These are phyloP conservation scores for Cyclocybe cylindracea DNA, from an alignment of 768 basidiomycete species.

Conservation along the genomic window DNA sequence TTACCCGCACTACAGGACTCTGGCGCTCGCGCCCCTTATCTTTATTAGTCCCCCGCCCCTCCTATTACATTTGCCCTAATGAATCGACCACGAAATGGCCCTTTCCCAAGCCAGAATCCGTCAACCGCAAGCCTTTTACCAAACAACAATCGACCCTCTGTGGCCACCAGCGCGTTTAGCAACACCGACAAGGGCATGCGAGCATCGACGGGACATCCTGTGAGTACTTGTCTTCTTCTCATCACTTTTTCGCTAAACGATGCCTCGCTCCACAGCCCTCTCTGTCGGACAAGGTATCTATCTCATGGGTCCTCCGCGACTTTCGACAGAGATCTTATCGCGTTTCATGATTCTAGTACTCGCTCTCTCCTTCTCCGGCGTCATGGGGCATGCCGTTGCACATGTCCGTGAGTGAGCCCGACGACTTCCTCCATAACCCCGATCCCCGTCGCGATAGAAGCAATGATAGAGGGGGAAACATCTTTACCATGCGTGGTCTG, in stretches of 20 bases:
- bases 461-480: slow-evolving; percentile 53
- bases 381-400: slow-evolving; percentile 50
- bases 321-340: neutral
- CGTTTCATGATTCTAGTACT: slow-evolving; percentile 25
- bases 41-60: neutral
- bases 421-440: slow-evolving; percentile 66
- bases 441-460: slow-evolving; percentile 55
- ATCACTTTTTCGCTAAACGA: neutral
- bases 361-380: slow-evolving; percentile 43
- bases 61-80: slow-evolving; percentile 1
- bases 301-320: neutral
- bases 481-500: slow-evolving; percentile 64
- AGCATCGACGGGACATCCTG: slow-evolving; percentile 13
- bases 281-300: slow-evolving; percentile 30
- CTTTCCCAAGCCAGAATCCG: slow-evolving; percentile 3
- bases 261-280: slow-evolving; percentile 20
- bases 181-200: slow-evolving; percentile 2
- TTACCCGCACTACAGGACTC: neutral
- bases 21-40: slow-evolving; percentile 1
- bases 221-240: slow-evolving; percentile 4
- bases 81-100: slow-evolving; percentile 2
- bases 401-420: slow-evolving; percentile 49
- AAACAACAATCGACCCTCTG: neutral
- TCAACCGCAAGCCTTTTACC: slow-evolving; percentile 11
- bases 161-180: neutral